Base-by-base conservation (phyloP, 176 grass and related monocot species). In the maize (Zea mays) region DNA sequence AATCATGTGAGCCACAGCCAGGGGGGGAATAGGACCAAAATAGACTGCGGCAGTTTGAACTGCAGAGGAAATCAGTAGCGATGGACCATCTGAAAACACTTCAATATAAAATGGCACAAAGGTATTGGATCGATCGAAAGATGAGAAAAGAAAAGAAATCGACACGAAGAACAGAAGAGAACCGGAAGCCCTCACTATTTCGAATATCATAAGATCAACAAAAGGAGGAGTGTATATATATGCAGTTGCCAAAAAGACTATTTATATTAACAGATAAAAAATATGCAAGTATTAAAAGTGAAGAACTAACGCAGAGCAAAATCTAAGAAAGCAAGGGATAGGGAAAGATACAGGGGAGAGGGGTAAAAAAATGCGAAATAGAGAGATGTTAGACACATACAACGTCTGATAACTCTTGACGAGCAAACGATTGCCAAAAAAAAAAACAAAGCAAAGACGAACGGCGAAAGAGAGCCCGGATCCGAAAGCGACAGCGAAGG, bases 11-110 rank as follows among this genome's bases (percentile, higher is more conserved):
- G 27, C 54, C 21, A 4, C 50, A 62, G 21, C 15, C 50, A 62
- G 21, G 10, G 76, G n/a, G 45, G 36, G 57, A 76, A 77, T 2
- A 33, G 76, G 77, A 81, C 72, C 85, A 79, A 79, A 77, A 49
- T 37, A 81, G 82, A 81, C 66, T 66, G 49, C 57, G 50, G 49
- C 78, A 82, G 78, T 85, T 85, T 89, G 78, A 85, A 85, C 78
- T 85, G 50, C 82, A 62, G 78, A 77, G 20, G 73, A 72, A 62
- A 85, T 87, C 84, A 82, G 57, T 75, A 61, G 70, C 4, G 56
- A 83, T 72, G 78, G 79, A 79, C 78, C 78, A 85, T 82, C 27
- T 5, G 7, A 48, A 57, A 69, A 61, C 44, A 10, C 67, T 78
- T 61, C 57, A 65, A 58, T 52, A 80, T 8, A 56, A 57, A 65